Evolutionary conservation across 75 land plant species (phyloP).

Genomic region (Selaginella moellendorffii): DNA sequence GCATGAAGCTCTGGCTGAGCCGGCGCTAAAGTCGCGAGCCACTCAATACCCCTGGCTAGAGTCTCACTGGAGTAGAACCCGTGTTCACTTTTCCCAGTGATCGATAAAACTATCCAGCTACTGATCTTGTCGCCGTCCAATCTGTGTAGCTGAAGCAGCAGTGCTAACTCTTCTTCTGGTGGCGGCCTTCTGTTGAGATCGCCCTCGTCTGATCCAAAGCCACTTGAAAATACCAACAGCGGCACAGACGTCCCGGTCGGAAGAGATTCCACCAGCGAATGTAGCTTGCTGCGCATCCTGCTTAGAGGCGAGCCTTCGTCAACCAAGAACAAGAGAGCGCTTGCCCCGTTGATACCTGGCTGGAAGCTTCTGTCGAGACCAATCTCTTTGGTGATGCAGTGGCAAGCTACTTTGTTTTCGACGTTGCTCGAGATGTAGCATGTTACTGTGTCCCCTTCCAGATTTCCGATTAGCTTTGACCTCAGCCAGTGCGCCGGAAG

Average conservation of each 20-base stretch:
- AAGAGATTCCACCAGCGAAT: neutral
- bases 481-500: constrained; percentile 50
- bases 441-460: neutral
- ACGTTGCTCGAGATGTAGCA: neutral
- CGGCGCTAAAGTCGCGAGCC: constrained; percentile 62
- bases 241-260: neutral
- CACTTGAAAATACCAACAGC: neutral
- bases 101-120: constrained; percentile 28
- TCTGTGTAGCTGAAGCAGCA: constrained; percentile 24
- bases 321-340: neutral
- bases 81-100: constrained; percentile 16
- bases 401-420: neutral
- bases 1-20: constrained; percentile 37
- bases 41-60: constrained; percentile 46
- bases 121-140: constrained; percentile 34
- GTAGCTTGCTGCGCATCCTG: neutral
- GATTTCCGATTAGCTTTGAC: constrained; percentile 32
- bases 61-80: constrained; percentile 44
- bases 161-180: constrained; percentile 6
- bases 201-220: too few species aligned
- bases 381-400: neutral
- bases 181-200: neutral
- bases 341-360: neutral
- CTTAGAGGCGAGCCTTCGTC: neutral
- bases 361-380: neutral